These are phyloP conservation scores for Ananas comosus DNA, from an alignment of 176 grass and related monocot genomes.

Conservation along the genomic window DNA sequence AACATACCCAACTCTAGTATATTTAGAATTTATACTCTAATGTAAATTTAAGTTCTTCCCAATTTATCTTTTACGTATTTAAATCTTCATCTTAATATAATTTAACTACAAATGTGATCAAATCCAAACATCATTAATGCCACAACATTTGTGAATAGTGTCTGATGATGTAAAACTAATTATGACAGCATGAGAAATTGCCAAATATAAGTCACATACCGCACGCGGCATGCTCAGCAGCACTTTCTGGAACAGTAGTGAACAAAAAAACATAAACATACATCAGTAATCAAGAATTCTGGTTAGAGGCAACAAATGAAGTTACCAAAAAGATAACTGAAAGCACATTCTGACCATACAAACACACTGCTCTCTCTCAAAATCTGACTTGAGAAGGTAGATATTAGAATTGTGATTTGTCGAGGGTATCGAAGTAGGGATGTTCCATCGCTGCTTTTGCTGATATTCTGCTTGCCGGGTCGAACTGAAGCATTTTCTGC, in stretches of 20 bases:
- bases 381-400: slow-evolving; percentile 3
- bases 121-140: no score
- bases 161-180: no score
- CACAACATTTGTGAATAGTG: no score
- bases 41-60: no score
- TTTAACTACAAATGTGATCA: no score
- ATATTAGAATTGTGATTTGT: slow-evolving; percentile 81
- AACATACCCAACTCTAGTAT: no score
- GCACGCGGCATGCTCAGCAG: background rate
- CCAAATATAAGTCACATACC: no score
- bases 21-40: no score
- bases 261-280: background rate
- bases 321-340: background rate
- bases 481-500: slow-evolving; percentile 80
- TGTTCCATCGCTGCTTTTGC: slow-evolving; percentile 72
- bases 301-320: background rate
- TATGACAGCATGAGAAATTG: no score
- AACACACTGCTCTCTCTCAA: slow-evolving; percentile 1
- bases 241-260: background rate
- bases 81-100: no score
- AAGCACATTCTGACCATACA: background rate
- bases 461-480: slow-evolving; percentile 71
- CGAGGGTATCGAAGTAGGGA: slow-evolving; percentile 77
- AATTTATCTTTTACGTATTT: no score
- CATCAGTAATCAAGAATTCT: background rate